Evolutionary conservation across 2,329 filamentous ascomycete genomes (phyloP).

Genomic region (Phialocephala subalpina): DNA sequence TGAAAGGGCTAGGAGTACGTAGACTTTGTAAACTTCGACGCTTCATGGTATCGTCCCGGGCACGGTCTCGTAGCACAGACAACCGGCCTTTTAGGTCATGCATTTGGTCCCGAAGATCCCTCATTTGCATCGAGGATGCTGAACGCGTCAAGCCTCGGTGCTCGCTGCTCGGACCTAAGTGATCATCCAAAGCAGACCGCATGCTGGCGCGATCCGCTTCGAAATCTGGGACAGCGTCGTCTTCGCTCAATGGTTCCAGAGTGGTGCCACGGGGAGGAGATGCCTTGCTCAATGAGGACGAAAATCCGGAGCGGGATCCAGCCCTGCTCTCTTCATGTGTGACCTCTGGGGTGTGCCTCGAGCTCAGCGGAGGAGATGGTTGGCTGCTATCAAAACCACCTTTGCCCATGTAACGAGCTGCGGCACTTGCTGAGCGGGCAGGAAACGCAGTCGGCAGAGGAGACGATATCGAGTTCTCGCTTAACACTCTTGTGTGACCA

Average conservation of each 20-base stretch:
- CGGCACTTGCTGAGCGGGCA: conserved; percentile 70
- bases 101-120: conserved; percentile 72
- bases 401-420: conserved; percentile 55
- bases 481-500: conserved; percentile 67
- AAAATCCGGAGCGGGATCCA: conserved; percentile 18
- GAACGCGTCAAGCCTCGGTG: conserved; percentile 40
- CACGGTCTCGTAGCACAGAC: conserved; percentile 69
- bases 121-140: conserved; percentile 52
- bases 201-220: conserved; percentile 34
- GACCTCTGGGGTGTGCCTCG: conserved; percentile 23
- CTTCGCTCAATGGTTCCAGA: conserved; percentile 64
- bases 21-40: conserved; percentile 69
- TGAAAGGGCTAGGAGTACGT: conserved; percentile 60
- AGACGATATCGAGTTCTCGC: conserved; percentile 63
- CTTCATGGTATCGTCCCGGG: conserved; percentile 69
- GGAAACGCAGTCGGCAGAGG: conserved; percentile 52
- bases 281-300: conserved; percentile 32
- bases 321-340: conserved; percentile 21
- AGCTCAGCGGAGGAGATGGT: conserved; percentile 24
- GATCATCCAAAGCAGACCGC: conserved; percentile 36
- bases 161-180: conserved; percentile 31
- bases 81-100: conserved; percentile 72
- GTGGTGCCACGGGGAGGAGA: conserved; percentile 40
- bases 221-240: conserved; percentile 47
- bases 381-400: conserved; percentile 37